Conservation (phyloP, 257 asterid genomes). For the Gentiana straminea region DNA sequence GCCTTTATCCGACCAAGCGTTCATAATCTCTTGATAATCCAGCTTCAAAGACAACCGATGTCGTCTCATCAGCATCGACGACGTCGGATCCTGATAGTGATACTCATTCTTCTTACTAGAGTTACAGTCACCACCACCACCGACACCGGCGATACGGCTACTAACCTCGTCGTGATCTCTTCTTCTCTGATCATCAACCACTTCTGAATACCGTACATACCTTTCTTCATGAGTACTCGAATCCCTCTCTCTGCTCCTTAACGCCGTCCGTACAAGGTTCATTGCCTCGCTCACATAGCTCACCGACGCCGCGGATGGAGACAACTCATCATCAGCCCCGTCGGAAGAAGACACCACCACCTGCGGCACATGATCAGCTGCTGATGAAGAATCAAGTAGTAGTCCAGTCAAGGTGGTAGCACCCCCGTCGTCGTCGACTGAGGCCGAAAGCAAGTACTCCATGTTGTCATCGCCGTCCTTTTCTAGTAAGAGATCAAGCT, state of each 20-base stretch:
- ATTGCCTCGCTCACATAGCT: slow-evolving; percentile 22
- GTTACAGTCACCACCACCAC: too few species aligned
- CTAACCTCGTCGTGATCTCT: slow-evolving; percentile 68
- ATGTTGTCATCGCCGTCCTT: slow-evolving; percentile 57
- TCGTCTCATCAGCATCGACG: slow-evolving; percentile 8
- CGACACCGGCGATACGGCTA: slow-evolving; percentile 48
- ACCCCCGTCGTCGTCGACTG: slow-evolving; percentile 57
- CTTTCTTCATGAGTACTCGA: slow-evolving; percentile 47
- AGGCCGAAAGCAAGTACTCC: slow-evolving; percentile 54
- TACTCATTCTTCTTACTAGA: too few species aligned
- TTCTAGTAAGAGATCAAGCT: slow-evolving; percentile 38
- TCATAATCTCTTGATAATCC: slow-evolving; percentile 71
- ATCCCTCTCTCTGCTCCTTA: slow-evolving; percentile 59
- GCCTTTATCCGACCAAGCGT: slow-evolving; percentile 81
- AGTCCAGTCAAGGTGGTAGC: slow-evolving; percentile 51
- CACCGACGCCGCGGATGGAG: slow-evolving; percentile 35
- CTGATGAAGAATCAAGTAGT: slow-evolving; percentile 19
- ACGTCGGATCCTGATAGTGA: neutral
- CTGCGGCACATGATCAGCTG: too few species aligned
- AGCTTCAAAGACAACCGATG: slow-evolving; percentile 60
- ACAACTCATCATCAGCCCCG: slow-evolving; percentile 18
- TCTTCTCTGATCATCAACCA: slow-evolving; percentile 37
- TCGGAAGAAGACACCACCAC: slow-evolving; percentile 17
- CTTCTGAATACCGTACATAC: slow-evolving; percentile 85
- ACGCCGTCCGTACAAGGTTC: slow-evolving; percentile 69